Conservation (phyloP, 1,284 basidiomycete species). For the Leucoagaricus sp. region DNA sequence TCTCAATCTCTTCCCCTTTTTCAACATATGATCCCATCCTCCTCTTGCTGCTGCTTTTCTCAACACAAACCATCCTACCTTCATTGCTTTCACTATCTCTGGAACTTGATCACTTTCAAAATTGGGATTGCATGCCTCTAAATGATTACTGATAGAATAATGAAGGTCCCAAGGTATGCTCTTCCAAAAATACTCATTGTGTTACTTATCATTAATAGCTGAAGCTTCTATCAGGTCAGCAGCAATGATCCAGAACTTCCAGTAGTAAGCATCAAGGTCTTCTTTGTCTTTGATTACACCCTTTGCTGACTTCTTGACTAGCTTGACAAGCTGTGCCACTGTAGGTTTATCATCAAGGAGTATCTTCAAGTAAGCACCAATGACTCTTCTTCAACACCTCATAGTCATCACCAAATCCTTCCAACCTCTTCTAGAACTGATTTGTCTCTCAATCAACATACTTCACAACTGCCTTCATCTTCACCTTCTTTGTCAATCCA, state of each 20-base stretch:
- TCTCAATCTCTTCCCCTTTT: background rate
- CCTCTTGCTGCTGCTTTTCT: background rate
- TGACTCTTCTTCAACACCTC: conserved; percentile 6
- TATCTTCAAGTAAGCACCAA: background rate
- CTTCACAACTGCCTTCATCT: conserved; percentile 1
- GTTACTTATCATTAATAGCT: background rate
- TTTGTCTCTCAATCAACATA: conserved; percentile 8
- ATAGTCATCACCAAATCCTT: background rate
- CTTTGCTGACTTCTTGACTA: background rate
- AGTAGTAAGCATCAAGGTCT: conserved; percentile 11
- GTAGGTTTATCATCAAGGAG: background rate
- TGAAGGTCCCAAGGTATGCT: background rate
- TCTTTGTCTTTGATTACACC: background rate
- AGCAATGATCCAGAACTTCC: background rate
- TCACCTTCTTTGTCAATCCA: conserved; percentile 1
- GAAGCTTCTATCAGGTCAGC: background rate
- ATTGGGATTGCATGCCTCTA: background rate
- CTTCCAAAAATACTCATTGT: conserved; percentile 5
- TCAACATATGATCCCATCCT: background rate
- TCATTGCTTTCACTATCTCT: conserved; percentile 2
- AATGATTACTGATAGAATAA: background rate
- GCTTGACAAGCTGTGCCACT: background rate
- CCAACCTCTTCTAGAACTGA: conserved; percentile 1
- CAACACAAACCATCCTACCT: conserved; percentile 6
- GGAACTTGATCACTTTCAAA: background rate